A percentile compares a stretch with the other conserved stretches of the same genome.
Conservation (phyloP, 805 yeast species). For the Wickerhamiella musiphila region DNA sequence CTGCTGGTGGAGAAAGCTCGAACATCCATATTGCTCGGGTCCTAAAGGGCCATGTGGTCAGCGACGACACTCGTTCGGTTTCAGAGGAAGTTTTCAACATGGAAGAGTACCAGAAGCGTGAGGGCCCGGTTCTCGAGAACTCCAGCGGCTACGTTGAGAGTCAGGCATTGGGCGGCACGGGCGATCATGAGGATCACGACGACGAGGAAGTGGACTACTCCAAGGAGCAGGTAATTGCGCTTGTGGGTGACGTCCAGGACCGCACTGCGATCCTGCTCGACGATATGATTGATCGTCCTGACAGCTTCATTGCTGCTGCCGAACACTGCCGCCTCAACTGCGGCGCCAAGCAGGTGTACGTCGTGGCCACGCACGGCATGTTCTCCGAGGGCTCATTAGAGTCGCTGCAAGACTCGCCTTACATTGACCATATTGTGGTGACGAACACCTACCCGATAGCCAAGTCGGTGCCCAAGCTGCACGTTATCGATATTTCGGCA, state of each 20-base stretch:
- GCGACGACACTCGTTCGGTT: constrained; percentile 6
- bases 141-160: constrained; percentile 13
- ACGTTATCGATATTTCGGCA: constrained; percentile 81
- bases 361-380: constrained; percentile 91
- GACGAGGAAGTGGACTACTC: constrained; percentile 64
- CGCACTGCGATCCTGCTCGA: constrained; percentile 88
- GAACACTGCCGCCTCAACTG: constrained; percentile 92
- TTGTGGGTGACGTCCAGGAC: constrained; percentile 88
- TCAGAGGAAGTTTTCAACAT: constrained; percentile 51
- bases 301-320: constrained; percentile 90
- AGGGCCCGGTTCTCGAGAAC: constrained; percentile 3
- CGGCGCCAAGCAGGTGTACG: constrained; percentile 82
- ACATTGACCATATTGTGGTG: constrained; percentile 81
- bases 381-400: constrained; percentile 79
- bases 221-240: constrained; percentile 73
- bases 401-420: constrained; percentile 54
- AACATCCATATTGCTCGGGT: constrained; percentile 84
- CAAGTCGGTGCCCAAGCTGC: constrained; percentile 48
- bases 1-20: constrained; percentile 14
- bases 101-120: too few species aligned
- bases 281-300: constrained; percentile 94
- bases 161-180: constrained; percentile 66
- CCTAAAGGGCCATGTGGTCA: constrained; percentile 91
- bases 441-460: constrained; percentile 92
- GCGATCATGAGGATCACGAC: constrained; percentile 57